phyloP scores from a whole-genome alignment of 495 filamentous ascomycete genomes.

The Penicillium antarcticum region DNA sequence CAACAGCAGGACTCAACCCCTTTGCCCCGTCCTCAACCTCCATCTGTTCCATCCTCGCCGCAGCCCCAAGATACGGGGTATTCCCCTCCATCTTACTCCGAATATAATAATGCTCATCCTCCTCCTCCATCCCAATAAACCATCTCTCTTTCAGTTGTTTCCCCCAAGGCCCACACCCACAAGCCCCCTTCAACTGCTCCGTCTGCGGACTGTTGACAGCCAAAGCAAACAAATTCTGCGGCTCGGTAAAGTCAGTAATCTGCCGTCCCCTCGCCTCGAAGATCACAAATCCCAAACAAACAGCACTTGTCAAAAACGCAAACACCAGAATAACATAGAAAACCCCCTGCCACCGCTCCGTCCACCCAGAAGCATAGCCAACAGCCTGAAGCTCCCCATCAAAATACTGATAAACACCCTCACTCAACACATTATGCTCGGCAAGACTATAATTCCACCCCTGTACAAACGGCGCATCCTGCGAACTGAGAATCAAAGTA shows the following conservation, averaged over 20 bases:
- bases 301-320: slow-evolving; percentile 60
- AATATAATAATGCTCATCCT: slow-evolving; percentile 38
- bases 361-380: slow-evolving; percentile 61
- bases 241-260: slow-evolving; percentile 73
- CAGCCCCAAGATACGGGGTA: not conserved
- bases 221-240: slow-evolving; percentile 66
- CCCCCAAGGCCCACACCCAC: slow-evolving; percentile 58
- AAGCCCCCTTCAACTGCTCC: slow-evolving; percentile 53
- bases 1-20: slow-evolving; percentile 27
- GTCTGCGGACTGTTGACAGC: slow-evolving; percentile 65
- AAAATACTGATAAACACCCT: slow-evolving; percentile 49
- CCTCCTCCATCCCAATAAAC: slow-evolving; percentile 49
- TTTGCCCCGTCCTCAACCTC: slow-evolving; percentile 20
- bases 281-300: slow-evolving; percentile 57
- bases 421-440: slow-evolving; percentile 22
- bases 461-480: slow-evolving; percentile 52
- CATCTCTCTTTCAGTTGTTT: slow-evolving; percentile 55
- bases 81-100: slow-evolving; percentile 28
- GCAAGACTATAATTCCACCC: slow-evolving; percentile 50
- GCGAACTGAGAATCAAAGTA: slow-evolving; percentile 55
- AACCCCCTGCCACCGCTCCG: slow-evolving; percentile 51
- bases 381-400: slow-evolving; percentile 53
- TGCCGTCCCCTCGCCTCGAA: slow-evolving; percentile 48
- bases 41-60: slow-evolving; percentile 6
- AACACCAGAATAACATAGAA: slow-evolving; percentile 62